Conservation (phyloP, 2,329 filamentous ascomycete genomes). For the Epichloe coenophiala region DNA sequence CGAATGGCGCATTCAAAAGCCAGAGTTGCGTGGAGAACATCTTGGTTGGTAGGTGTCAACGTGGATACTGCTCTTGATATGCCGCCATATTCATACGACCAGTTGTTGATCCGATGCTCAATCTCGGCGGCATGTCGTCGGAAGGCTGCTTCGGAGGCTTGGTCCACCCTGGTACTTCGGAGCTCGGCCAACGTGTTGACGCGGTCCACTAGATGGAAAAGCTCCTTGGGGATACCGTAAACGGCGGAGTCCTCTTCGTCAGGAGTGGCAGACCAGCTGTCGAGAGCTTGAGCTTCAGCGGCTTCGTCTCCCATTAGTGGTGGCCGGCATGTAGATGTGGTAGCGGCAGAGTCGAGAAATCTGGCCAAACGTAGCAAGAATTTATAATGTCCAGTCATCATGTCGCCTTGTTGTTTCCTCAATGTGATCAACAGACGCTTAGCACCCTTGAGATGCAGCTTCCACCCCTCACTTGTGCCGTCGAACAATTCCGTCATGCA, state of each 20-base stretch:
- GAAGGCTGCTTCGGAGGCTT: constrained; percentile 17
- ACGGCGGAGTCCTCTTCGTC: constrained; percentile 21
- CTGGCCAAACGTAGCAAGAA: constrained; percentile 21
- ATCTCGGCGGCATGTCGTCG: constrained; percentile 16
- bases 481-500: constrained; percentile 30
- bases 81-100: constrained; percentile 20
- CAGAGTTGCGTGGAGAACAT: constrained; percentile 21
- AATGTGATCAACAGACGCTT: constrained; percentile 22
- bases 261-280: constrained; percentile 12
- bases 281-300: constrained; percentile 14
- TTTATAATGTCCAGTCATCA: constrained; percentile 23
- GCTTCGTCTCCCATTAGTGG: constrained; percentile 20
- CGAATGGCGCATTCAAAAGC: constrained; percentile 29
- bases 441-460: constrained; percentile 28
- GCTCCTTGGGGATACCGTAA: constrained; percentile 22
- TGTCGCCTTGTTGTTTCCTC: constrained; percentile 17
- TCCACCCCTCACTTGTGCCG: constrained; percentile 27
- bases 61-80: constrained; percentile 13
- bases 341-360: constrained; percentile 22
- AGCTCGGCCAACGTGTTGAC: constrained; percentile 21
- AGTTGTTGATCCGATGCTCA: constrained; percentile 23
- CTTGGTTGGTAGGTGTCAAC: constrained; percentile 11
- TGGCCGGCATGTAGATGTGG: constrained; percentile 21
- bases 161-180: constrained; percentile 18
- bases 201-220: constrained; percentile 20